Conservation (phyloP, 768 basidiomycete species). For the Collybia mongolica region DNA sequence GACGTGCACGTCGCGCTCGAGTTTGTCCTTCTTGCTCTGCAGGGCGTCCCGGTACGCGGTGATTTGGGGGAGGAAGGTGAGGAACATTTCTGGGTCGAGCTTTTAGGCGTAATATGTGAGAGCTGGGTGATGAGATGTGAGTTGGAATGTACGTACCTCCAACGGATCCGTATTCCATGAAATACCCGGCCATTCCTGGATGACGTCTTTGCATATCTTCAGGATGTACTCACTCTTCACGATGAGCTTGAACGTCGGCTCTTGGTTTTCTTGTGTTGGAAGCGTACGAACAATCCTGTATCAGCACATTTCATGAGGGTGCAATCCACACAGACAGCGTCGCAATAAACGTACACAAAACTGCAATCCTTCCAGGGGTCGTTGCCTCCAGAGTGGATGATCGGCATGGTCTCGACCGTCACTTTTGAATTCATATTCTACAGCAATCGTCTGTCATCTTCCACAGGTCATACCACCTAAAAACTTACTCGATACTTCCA, state of each 20-base stretch:
- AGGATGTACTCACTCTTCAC: slow-evolving; percentile 59
- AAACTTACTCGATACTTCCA: slow-evolving; percentile 54
- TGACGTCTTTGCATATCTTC: slow-evolving; percentile 57
- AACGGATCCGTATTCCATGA: slow-evolving; percentile 63
- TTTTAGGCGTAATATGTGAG: slow-evolving; percentile 16
- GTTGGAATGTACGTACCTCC: slow-evolving; percentile 33
- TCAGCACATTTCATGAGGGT: not conserved
- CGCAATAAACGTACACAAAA: slow-evolving; percentile 39
- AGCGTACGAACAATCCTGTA: slow-evolving; percentile 52
- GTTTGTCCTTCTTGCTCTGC: slow-evolving; percentile 30
- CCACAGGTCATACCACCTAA: not conserved
- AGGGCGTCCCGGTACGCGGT: slow-evolving; percentile 40
- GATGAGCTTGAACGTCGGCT: slow-evolving; percentile 50
- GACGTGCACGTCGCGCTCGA: slow-evolving; percentile 39
- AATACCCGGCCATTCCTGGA: slow-evolving; percentile 55
- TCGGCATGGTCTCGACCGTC: slow-evolving; percentile 43
- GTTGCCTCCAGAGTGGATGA: slow-evolving; percentile 36
- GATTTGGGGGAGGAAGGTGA: slow-evolving; percentile 51
- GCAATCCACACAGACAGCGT: not conserved
- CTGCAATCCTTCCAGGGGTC: slow-evolving; percentile 60
- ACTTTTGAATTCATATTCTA: slow-evolving; percentile 56
- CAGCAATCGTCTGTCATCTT: not conserved
- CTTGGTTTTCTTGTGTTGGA: slow-evolving; percentile 33
- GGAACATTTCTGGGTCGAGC: slow-evolving; percentile 57
- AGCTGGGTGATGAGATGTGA: not conserved